phyloP scores from a whole-genome alignment of 2,329 filamentous ascomycete species.

The Cytospora chrysosperma region DNA sequence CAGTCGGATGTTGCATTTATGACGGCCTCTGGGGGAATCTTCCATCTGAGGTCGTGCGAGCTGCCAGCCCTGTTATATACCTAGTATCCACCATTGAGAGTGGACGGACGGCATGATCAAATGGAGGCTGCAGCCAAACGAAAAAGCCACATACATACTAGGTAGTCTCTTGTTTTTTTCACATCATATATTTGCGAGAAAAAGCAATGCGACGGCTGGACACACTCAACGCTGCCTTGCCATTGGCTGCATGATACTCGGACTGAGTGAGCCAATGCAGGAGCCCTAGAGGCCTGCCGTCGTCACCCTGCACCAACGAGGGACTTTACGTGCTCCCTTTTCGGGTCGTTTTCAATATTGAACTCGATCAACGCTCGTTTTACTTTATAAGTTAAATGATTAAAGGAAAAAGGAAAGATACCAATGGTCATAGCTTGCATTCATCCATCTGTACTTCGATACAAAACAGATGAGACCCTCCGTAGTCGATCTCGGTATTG shows the following conservation, averaged over 20 bases:
- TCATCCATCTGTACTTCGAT: too few relatives aligned
- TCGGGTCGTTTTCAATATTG: too few relatives aligned
- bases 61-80: neutral
- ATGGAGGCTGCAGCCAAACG: neutral
- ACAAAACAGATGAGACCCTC: too few relatives aligned
- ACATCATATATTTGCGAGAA: neutral
- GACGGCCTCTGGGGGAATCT: too few relatives aligned
- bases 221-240: neutral
- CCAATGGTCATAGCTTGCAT: too few relatives aligned
- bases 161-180: neutral
- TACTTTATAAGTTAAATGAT: too few relatives aligned
- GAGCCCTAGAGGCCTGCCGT: slow-evolving; percentile 11
- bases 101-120: neutral
- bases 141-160: neutral
- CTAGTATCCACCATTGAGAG: neutral
- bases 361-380: too few relatives aligned
- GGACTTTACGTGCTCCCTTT: too few relatives aligned
- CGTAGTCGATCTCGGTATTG: too few relatives aligned
- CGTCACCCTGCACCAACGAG: neutral
- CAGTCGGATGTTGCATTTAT: too few relatives aligned
- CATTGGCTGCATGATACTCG: neutral
- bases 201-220: neutral
- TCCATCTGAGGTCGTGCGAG: too few relatives aligned
- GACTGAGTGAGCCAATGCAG: neutral
- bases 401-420: too few relatives aligned